Evolutionary conservation across 1,139 yeast genomes (phyloP).

Genomic region (Trichomonascaceae sp.): DNA sequence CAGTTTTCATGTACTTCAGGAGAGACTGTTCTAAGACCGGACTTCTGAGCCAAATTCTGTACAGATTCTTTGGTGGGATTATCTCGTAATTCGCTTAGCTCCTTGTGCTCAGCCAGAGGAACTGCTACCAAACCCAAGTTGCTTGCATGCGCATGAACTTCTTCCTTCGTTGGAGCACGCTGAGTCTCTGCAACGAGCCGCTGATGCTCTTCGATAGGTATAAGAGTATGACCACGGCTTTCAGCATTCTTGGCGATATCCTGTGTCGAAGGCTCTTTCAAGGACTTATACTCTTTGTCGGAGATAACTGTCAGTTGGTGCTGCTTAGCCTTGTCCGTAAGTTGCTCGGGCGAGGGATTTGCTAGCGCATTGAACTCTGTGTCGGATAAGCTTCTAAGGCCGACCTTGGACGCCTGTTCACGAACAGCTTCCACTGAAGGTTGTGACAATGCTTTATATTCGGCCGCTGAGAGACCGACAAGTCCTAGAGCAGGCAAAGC

Average conservation of each 20-base stretch:
- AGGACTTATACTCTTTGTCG: constrained; percentile 24
- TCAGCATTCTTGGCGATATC: constrained; percentile 8
- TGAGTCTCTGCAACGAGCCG: constrained; percentile 7
- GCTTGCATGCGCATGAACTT: constrained; percentile 19
- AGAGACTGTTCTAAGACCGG: constrained; percentile 32
- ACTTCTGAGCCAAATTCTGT: constrained; percentile 30
- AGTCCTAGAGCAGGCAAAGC: constrained; percentile 33
- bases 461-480: constrained; percentile 32
- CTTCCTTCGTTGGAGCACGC: constrained; percentile 15
- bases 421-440: constrained; percentile 14
- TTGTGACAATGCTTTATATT: constrained; percentile 24
- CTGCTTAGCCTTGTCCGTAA: constrained; percentile 1
- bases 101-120: constrained; percentile 23
- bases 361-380: constrained; percentile 26
- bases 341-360: constrained; percentile 26
- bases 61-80: constrained; percentile 29
- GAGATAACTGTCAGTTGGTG: constrained; percentile 40
- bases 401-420: constrained; percentile 24
- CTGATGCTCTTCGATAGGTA: constrained; percentile 13
- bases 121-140: constrained; percentile 20
- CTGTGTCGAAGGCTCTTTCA: constrained; percentile 19
- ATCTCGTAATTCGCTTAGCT: constrained; percentile 16
- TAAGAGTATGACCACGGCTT: constrained; percentile 10
- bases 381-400: constrained; percentile 28
- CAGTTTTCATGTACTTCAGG: constrained; percentile 12